Evolutionary conservation across 2,329 filamentous ascomycete genomes (phyloP), one percentile per base, ranked within the genome.

Genomic region (Pseudocercospora musae): DNA sequence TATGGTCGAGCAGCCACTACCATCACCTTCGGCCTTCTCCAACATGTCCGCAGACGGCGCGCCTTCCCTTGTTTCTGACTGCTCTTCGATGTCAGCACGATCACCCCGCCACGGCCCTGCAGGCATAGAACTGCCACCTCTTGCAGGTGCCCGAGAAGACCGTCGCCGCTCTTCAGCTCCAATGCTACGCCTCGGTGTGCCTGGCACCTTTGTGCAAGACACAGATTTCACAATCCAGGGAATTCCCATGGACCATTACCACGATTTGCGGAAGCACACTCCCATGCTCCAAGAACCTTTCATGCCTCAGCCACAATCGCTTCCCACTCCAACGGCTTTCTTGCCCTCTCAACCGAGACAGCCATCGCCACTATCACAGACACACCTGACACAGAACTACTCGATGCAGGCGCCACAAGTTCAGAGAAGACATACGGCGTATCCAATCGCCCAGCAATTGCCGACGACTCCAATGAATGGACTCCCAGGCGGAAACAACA

Each of bases 11-110:
- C 81, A 81, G 9, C 82, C 87, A 37, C 81, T 89, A 68, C 85
- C 85, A 46, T 90, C 87, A 8, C 88, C 88, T 13, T 81, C 79
- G 15, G 81, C 84, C 57, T 85, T 82, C 68, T 89, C 86, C 1
- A 85, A 88, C 58, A 81, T 84, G 42, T 90, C 88, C 2, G 78
- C 83, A 15, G 87, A 89, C 49, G 80, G 81, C 29, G 85, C 87
- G 4, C 88, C 88, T 6, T 90, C 89, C 1, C 81, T 91, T 65
- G 81, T 90, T 55, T 92, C 90, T 0, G 91, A 95, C 73, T 77
- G 73, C 54, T 80, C 79, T 20, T 81, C 79, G 25, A 76, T 79
- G 64, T 78, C 79, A 25, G 69, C 71, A 2, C 75, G 80, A 54
- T 82, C 80, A 52, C 79, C 80, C 21, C 76, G 77, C 57, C 77